phyloP scores from a whole-genome alignment of 2,329 filamentous ascomycete species.

The Fusarium staphyleae region DNA sequence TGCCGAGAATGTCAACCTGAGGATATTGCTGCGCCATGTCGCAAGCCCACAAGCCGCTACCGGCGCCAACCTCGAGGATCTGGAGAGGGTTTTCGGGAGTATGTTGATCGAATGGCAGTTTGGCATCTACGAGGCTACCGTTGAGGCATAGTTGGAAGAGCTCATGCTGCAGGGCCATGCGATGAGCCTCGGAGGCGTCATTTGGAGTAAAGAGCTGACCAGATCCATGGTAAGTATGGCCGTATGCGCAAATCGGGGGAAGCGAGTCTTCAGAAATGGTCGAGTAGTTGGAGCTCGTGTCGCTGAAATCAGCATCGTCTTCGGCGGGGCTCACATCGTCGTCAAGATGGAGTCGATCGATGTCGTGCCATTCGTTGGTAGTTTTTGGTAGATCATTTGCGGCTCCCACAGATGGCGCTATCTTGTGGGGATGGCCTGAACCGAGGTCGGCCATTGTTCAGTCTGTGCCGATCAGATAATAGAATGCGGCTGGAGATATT shows the following conservation, averaged over 20 bases:
- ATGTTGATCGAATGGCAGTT: conserved; percentile 41
- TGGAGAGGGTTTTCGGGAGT: conserved; percentile 30
- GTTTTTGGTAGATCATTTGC: conserved; percentile 13
- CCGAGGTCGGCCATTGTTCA: conserved; percentile 27
- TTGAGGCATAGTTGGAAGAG: conserved; percentile 48
- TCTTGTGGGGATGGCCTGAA: conserved; percentile 11
- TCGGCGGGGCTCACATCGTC: conserved; percentile 28
- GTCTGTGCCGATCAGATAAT: too few species aligned
- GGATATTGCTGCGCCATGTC: conserved; percentile 53
- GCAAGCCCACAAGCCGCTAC: conserved; percentile 53
- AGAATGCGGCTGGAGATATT: background rate
- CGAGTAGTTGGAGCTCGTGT: conserved; percentile 45
- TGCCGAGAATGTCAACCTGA: conserved; percentile 49
- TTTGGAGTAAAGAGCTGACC: conserved; percentile 46
- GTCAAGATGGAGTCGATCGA: conserved; percentile 17
- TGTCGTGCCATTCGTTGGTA: conserved; percentile 9
- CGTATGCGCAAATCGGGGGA: conserved; percentile 46
- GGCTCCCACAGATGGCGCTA: conserved; percentile 13
- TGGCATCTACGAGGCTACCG: conserved; percentile 43
- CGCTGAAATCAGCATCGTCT: conserved; percentile 38
- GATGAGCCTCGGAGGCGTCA: conserved; percentile 45
- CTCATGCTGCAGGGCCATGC: conserved; percentile 45
- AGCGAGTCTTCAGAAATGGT: conserved; percentile 46
- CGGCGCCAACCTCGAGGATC: conserved; percentile 53
- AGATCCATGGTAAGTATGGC: conserved; percentile 49